Conservation (phyloP, 2,329 filamentous ascomycete genomes). For the Apiospora kogelbergensis region DNA sequence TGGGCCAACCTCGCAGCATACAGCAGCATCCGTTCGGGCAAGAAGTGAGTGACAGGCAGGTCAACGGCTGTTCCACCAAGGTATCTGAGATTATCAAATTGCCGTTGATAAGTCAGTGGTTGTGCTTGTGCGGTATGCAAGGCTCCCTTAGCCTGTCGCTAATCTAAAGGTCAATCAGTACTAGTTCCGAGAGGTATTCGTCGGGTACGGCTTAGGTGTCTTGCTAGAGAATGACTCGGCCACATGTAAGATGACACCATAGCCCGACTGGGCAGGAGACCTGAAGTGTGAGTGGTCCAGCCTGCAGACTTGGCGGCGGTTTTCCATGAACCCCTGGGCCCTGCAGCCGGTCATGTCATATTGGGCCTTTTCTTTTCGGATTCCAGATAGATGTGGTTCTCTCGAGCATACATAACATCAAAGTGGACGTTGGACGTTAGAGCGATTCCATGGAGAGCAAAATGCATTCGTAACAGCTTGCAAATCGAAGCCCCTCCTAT, state of each 20-base stretch:
- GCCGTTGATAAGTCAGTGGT: neutral
- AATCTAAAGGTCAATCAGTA: constrained; percentile 4
- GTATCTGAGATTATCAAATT: neutral
- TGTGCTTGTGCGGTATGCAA: neutral
- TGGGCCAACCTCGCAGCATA: neutral
- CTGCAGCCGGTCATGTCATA: neutral
- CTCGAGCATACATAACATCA: neutral
- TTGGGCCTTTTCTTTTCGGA: neutral
- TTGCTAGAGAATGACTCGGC: constrained; percentile 11
- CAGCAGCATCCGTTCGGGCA: neutral
- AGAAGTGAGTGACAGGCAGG: neutral
- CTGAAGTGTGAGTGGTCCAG: constrained; percentile 9
- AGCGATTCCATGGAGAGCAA: neutral
- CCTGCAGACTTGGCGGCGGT: constrained; percentile 4
- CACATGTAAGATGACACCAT: constrained; percentile 10
- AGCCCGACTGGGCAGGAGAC: neutral
- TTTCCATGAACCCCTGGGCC: neutral
- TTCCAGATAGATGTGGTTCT: neutral
- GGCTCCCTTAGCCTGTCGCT: constrained; percentile 4
- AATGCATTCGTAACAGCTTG: neutral
- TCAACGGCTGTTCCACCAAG: neutral
- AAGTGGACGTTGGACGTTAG: neutral
- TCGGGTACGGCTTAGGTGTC: neutral
- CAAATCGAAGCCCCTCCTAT: neutral
- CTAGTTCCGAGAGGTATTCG: constrained; percentile 11